Conservation (phyloP, 2,329 filamentous ascomycete genomes). For the Talaromyces marneffei region DNA sequence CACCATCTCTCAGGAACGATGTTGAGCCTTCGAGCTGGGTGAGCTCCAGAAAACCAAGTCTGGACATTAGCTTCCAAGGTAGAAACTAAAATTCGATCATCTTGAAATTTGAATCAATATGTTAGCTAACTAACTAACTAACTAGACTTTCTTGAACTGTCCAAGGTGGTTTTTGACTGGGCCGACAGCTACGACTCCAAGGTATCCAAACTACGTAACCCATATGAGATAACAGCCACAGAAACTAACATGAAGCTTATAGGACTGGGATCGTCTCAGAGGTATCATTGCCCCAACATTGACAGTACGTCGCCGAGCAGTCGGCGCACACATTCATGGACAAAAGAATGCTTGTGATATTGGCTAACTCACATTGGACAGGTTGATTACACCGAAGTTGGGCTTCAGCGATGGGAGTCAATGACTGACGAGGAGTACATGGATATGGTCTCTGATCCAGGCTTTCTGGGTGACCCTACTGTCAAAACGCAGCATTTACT, state of each 20-base stretch:
- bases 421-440: constrained; percentile 60
- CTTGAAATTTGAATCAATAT: background rate
- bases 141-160: constrained; percentile 31
- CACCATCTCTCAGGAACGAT: constrained; percentile 8
- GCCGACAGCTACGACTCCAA: constrained; percentile 42
- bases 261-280: constrained; percentile 39
- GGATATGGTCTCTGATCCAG: constrained; percentile 51
- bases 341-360: background rate
- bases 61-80: constrained; percentile 27
- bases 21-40: background rate
- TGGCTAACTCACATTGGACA: constrained; percentile 34
- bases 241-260: background rate
- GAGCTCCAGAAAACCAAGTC: constrained; percentile 28
- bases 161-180: constrained; percentile 39
- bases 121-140: background rate
- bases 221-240: background rate
- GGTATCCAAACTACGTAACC: constrained; percentile 21
- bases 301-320: constrained; percentile 15
- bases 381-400: constrained; percentile 66
- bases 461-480: constrained; percentile 56
- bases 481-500: constrained; percentile 63
- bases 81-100: background rate
- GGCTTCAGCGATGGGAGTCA: constrained; percentile 55
- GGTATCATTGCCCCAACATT: constrained; percentile 39
- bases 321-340: background rate